Base-by-base conservation (phyloP, 352 stramenopile species). In the Phytophthora foliorum region DNA sequence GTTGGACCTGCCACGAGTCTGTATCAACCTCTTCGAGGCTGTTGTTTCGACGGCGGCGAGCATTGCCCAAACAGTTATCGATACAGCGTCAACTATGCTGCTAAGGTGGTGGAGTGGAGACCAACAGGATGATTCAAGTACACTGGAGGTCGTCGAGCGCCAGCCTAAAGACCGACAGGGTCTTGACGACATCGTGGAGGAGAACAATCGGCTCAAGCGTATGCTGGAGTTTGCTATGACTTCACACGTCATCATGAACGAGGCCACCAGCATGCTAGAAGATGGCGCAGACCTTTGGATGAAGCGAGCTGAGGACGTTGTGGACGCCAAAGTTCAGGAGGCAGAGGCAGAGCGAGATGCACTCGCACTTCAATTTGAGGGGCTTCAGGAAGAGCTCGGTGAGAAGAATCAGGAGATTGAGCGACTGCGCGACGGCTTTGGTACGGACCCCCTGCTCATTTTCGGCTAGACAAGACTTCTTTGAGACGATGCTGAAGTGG, bases 361-460 rank as follows among this genome's bases (percentile, higher is more conserved):
- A 11, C 52, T 76, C 7, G 32, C 44, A 51, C 34, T 68, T 46
- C 56, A 69, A 46, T 41, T 76, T 34, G 34, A 68, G 32, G 63
- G 39, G n/a, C 46, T 73, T 57, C 63, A 69, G 27, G 63, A 69
- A 9, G 39, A 69, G 16, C 45, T 76, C 29, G 25, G 39, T 11
- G 69, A 76, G 16, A 69, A 69, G 53, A 63, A 73, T 8, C 56
- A 73, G 42, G 69, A 73, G 24, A 72, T 76, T 14, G 57, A 72
- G 32, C 25, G 68, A 65, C 57, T 69, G 22, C 63, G 46, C 27
- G 56, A 73, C 41, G 57, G 53, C 48, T 69, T 69, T 32, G 63
- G 69, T 73, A 76, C 46, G 56, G 14, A 53, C 19, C 13, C 49
- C 48, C 8, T 70, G 19, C 29, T 61, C 10, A 22, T 64, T 34